A percentile compares a stretch with the other conserved stretches of the same genome.
Evolutionary conservation across 2,329 filamentous ascomycete species (phyloP).

Genomic region (Emericellopsis atlantica): DNA sequence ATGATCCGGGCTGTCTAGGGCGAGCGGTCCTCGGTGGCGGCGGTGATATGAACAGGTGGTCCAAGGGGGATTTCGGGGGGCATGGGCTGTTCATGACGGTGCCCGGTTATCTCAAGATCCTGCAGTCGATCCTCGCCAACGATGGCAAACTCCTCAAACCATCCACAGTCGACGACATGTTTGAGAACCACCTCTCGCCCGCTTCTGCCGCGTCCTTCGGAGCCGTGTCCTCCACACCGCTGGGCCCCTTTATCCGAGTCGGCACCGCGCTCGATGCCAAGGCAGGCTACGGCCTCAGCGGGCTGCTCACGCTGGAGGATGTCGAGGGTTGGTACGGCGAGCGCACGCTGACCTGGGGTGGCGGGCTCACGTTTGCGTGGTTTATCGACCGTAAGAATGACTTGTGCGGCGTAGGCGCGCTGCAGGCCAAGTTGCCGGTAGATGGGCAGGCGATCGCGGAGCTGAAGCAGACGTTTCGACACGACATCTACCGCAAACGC

Average conservation of each 20-base stretch:
- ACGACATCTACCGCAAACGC: slow-evolving; percentile 25
- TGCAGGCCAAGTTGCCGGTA: slow-evolving; percentile 23
- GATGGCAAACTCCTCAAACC: slow-evolving; percentile 32
- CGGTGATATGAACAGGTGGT: slow-evolving; percentile 16
- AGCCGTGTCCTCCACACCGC: slow-evolving; percentile 14
- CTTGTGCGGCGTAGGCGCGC: slow-evolving; percentile 26
- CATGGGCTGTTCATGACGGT: slow-evolving; percentile 25
- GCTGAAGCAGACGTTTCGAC: slow-evolving; percentile 28
- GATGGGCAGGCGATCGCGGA: slow-evolving; percentile 7
- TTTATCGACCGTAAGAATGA: slow-evolving; percentile 34
- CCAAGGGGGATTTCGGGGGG: slow-evolving; percentile 27
- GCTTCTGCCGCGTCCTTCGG: slow-evolving; percentile 13
- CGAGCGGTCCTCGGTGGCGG: slow-evolving; percentile 19
- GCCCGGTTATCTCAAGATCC: slow-evolving; percentile 27
- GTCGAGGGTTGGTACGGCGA: slow-evolving; percentile 28
- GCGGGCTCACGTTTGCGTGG: slow-evolving; percentile 30
- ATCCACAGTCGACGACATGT: slow-evolving; percentile 28
- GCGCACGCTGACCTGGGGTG: slow-evolving; percentile 30
- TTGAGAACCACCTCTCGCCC: slow-evolving; percentile 28
- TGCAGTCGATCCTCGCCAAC: slow-evolving; percentile 31
- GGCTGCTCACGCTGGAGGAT: slow-evolving; percentile 24
- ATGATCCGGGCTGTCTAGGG: slow-evolving; percentile 21
- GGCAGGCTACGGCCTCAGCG: slow-evolving; percentile 26
- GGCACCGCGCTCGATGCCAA: slow-evolving; percentile 17
- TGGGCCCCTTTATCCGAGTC: slow-evolving; percentile 21